phyloP scores from a whole-genome alignment of 2,329 filamentous ascomycete species.

The Gliomastix tumulicola region DNA sequence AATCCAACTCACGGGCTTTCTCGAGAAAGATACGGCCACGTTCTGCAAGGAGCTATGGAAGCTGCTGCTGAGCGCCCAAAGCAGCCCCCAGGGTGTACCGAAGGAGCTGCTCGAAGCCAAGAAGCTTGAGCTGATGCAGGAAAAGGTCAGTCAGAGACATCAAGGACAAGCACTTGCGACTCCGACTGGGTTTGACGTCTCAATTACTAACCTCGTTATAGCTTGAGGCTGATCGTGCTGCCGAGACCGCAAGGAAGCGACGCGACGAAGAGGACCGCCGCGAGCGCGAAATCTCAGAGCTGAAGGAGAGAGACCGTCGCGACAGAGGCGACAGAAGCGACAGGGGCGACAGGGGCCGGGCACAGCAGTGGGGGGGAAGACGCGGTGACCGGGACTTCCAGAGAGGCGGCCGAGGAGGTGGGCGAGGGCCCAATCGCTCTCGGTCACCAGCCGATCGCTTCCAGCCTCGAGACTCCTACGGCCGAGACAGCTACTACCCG shows the following conservation, averaged over 20 bases:
- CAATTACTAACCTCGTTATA: slow-evolving; percentile 22
- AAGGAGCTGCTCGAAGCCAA: slow-evolving; percentile 94
- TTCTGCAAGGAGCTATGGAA: slow-evolving; percentile 97
- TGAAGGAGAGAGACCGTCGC: slow-evolving; percentile 59
- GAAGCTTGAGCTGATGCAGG: slow-evolving; percentile 88
- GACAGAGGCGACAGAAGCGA: no score
- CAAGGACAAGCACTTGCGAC: no score
- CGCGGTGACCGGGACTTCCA: slow-evolving; percentile 44
- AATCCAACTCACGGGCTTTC: slow-evolving; percentile 88
- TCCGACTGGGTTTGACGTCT: neutral
- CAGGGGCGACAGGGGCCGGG: no score
- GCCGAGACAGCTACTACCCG: slow-evolving; percentile 48
- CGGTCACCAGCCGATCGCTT: slow-evolving; percentile 38
- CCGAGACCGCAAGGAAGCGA: slow-evolving; percentile 65
- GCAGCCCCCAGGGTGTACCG: slow-evolving; percentile 82
- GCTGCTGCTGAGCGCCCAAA: slow-evolving; percentile 82
- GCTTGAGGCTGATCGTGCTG: slow-evolving; percentile 77
- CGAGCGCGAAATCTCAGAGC: slow-evolving; percentile 61
- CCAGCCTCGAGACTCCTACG: slow-evolving; percentile 33
- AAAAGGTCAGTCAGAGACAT: slow-evolving; percentile 65
- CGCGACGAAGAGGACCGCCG: slow-evolving; percentile 65
- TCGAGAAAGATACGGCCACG: slow-evolving; percentile 80
- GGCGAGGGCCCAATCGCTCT: slow-evolving; percentile 28
- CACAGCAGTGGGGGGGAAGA: no score
- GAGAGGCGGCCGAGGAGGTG: slow-evolving; percentile 36